A percentile compares a stretch with the other conserved stretches of the same genome.
phyloP scores from a whole-genome alignment of 1,139 yeast genomes.

The Geotrichum cucujoidarum region DNA sequence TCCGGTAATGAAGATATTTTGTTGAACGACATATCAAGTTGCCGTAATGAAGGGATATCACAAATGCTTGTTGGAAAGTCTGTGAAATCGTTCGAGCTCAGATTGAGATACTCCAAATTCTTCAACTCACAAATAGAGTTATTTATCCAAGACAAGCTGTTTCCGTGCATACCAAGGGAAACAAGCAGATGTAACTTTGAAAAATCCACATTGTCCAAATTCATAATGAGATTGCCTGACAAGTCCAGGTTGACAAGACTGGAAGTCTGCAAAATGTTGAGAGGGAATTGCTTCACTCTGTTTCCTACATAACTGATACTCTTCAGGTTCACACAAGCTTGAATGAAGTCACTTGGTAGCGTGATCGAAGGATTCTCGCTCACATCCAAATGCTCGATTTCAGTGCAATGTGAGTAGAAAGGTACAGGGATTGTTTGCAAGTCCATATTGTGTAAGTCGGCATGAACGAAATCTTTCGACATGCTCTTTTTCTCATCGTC shows the following conservation, averaged over 20 bases:
- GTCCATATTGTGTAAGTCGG: constrained; percentile 67
- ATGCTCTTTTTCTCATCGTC: constrained; percentile 61
- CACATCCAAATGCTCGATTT: constrained; percentile 76
- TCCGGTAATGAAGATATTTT: constrained; percentile 57
- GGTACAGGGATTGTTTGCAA: constrained; percentile 81
- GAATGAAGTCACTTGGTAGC: constrained; percentile 80
- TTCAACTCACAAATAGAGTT: constrained; percentile 52
- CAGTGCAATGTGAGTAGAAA: constrained; percentile 75
- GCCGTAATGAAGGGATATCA: constrained; percentile 53
- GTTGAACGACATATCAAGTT: constrained; percentile 80
- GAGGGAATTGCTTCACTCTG: constrained; percentile 70
- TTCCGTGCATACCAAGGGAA: constrained; percentile 51
- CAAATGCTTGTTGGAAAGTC: constrained; percentile 67
- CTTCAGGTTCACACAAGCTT: constrained; percentile 67
- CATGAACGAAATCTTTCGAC: constrained; percentile 66
- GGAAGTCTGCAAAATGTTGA: constrained; percentile 63
- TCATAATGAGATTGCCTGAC: constrained; percentile 36
- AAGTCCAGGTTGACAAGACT: constrained; percentile 66
- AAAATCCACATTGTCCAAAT: constrained; percentile 33
- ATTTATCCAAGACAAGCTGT: constrained; percentile 66
- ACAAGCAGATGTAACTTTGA: constrained; percentile 29
- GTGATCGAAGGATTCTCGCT: constrained; percentile 83
- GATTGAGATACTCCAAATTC: constrained; percentile 56
- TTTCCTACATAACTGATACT: constrained; percentile 66
- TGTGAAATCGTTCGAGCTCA: constrained; percentile 75